These are phyloP conservation scores for Colletotrichum lentis DNA, from an alignment of 2,329 filamentous ascomycete species.

Conservation along the genomic window DNA sequence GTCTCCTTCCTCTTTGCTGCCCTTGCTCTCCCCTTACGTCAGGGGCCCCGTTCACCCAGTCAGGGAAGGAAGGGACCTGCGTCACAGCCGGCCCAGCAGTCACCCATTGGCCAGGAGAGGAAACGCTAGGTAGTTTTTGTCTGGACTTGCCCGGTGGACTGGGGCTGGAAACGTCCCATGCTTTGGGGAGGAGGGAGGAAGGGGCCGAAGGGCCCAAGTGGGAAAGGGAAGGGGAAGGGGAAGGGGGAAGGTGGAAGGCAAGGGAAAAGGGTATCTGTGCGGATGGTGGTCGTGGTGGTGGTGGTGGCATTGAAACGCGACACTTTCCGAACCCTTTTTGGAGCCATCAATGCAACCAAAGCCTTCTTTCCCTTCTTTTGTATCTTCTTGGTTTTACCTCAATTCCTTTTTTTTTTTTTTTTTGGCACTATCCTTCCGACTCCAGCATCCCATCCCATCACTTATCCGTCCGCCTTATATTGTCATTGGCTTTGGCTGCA, in stretches of 20 bases:
- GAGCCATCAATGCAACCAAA: conserved; percentile 31
- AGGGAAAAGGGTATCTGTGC: too few relatives aligned
- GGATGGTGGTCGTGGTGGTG: too few relatives aligned
- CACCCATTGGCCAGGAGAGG: not conserved
- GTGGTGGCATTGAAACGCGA: conserved; percentile 34
- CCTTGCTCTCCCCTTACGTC: conserved; percentile 31
- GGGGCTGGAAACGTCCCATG: conserved; percentile 35
- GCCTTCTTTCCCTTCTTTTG: conserved; percentile 11
- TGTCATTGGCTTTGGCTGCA: not conserved
- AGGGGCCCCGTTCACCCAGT: conserved; percentile 26
- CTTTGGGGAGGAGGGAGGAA: not conserved
- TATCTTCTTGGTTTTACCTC: not conserved
- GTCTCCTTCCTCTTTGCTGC: not conserved
- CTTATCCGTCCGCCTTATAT: not conserved
- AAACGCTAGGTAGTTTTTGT: conserved; percentile 15
- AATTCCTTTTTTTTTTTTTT: not conserved
- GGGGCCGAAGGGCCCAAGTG: too few relatives aligned
- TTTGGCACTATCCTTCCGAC: not conserved
- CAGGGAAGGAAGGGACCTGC: conserved; percentile 35
- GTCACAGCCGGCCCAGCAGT: conserved; percentile 14
- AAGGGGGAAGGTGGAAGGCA: too few relatives aligned
- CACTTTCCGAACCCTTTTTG: conserved; percentile 35
- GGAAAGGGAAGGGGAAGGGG: too few relatives aligned
- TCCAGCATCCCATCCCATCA: not conserved
- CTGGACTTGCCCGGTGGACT: conserved; percentile 6